Evolutionary conservation across 2,329 filamentous ascomycete genomes (phyloP).

Genomic region (Periconia sp.): DNA sequence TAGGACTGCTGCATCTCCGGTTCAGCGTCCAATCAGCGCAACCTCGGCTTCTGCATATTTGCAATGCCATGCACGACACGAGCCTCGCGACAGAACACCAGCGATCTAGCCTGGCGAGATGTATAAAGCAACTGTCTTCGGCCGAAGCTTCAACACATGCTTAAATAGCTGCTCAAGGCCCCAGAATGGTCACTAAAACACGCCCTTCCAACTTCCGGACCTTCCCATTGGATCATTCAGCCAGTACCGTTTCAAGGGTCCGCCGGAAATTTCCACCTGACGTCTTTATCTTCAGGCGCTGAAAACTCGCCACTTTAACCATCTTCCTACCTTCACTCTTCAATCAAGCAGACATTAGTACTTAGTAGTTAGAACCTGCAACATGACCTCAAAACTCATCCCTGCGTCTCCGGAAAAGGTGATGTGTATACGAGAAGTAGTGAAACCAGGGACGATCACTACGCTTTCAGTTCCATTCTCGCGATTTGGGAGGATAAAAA

Average conservation of each 20-base stretch:
- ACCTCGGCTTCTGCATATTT: conserved; percentile 12
- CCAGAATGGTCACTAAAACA: too few species aligned
- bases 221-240: too few species aligned
- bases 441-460: conserved; percentile 71
- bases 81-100: conserved; percentile 2
- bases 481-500: conserved; percentile 77
- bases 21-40: conserved; percentile 3
- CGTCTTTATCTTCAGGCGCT: too few species aligned
- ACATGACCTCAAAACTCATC: conserved; percentile 48
- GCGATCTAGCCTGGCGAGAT: background rate
- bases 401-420: conserved; percentile 75
- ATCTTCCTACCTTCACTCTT: too few species aligned
- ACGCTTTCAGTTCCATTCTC: conserved; percentile 85
- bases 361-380: conserved; percentile 9
- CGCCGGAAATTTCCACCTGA: too few species aligned
- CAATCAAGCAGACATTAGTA: too few species aligned
- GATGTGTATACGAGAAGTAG: conserved; percentile 89
- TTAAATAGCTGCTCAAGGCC: conserved; percentile 12
- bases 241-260: too few species aligned
- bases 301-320: background rate
- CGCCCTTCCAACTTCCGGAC: too few species aligned
- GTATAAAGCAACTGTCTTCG: conserved; percentile 7
- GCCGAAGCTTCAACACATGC: conserved; percentile 10
- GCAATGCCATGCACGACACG: conserved; percentile 5
- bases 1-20: conserved; percentile 11